Base-by-base conservation (phyloP, 345 rosid species). In the Aurinia saxatilis region DNA sequence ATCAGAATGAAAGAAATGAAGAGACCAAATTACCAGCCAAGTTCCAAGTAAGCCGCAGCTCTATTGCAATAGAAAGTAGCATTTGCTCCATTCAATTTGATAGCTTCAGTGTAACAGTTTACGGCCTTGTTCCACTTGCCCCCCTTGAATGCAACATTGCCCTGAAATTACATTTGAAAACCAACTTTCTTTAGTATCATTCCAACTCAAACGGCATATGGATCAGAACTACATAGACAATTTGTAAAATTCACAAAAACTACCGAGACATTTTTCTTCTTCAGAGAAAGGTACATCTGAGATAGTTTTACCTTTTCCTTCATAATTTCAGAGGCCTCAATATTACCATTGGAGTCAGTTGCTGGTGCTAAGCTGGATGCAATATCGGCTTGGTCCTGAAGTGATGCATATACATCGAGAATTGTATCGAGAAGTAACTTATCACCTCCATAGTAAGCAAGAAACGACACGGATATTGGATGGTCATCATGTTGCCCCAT, bases 381-480 rank as follows among this genome's bases (percentile, higher is more conserved):
- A 63, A 85, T 69, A 11, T 57, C 49, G 51, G 74, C 85, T 77
- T 89, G 91, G 51, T 83, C 91, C 75, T 83, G 93, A 71, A 92
- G 91, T 61, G 95, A 78, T 21, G 84, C 61, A 54, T 82, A 81
- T 78, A 89, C 84, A 56, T 86, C 93, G 74, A 82, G 73, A 35
- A 85, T 73, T 29, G 88, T 84, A 84, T 92, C 96, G 9, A 92
- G 95, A 70, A 92, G 93, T 75, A 86, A 88, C 67, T 86, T 86
- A 80, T 92, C 98, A 15, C 82, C 86, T 54, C 98, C 96, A 57
- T 84, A 84, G 68, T 65, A 83, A 9, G 98, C 42, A 50, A 88
- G 72, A 73, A 92, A 79, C 35, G 98, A 92, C 59, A 92, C 78
- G 1, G 96, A 88, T 47, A 86, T 61, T 23, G 95, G 95, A 70